Evolutionary conservation across 345 rosid species (phyloP), one percentile per base, ranked within the genome.

Genomic region (Pugionium dolabratum): DNA sequence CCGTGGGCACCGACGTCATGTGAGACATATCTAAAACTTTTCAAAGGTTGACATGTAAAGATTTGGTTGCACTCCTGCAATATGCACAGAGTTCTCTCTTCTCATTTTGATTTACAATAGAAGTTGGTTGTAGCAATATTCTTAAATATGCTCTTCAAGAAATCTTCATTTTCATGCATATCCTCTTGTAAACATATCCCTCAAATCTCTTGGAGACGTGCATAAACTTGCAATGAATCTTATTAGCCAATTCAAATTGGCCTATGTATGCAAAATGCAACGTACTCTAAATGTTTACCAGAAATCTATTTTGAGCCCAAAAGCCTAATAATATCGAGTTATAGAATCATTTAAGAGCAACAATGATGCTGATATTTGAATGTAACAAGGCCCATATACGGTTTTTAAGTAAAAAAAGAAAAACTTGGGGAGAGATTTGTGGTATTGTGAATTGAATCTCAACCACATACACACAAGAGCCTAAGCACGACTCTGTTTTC

Each of bases 1-100:
- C 97, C 0, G 90, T 86, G 29, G 91, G 97, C 57, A 79, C 82
- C 2, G 90, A 93, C 73, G 58, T 89, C 67, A 90, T 93, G 95
- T 92, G 65, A 87, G 80, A 10, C 47, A 58, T 29, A 53, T 60
- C 61, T 5, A 32, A 35, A 59, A 51, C 73, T 7, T 27, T 54
- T 54, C 48, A 37, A 44, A n/a, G 0, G 18, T 56, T 36, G 9
- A 61, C 18, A 52, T 52, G 54, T 41, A n/a, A 69, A 59, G 45
- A 44, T 60, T 59, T 44, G 54, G 37, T 35, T 54, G 30, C n/a
- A 3, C 18, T 54, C 18, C 18, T 18, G 11, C 36, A 44, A 35
- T 54, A 4, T 54, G 11, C 54, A 69, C 45, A 60, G 36, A 62
- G 32, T 36, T 28, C 34, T 70, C 46, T 41, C 30, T 44, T 2